Base-by-base conservation (phyloP, 495 filamentous ascomycete species). In the Opeltia flavorubescens region DNA sequence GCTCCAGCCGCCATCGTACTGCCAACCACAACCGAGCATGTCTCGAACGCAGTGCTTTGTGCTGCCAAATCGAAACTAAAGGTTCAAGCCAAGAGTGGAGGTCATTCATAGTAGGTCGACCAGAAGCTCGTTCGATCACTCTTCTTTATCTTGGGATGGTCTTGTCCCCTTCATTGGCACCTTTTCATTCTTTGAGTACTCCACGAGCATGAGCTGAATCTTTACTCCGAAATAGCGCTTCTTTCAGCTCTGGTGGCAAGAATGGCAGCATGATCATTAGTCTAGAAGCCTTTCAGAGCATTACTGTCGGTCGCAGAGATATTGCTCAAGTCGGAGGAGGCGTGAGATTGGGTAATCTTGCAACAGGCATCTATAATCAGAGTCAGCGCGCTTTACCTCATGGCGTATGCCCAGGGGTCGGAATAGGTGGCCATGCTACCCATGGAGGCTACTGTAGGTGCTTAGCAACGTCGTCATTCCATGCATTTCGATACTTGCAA, bases 401-500 rank as follows among this genome's bases (percentile, higher is more conserved):
- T 50, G 82, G 79, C 17, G 75, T 73, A 8, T 81, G 74, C 48
- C 72, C 79, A 4, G 56, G 64, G 13, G 73, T 84, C 24, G 85
- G 85, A 12, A 72, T 81, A 20, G 81, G 78, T 21, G 85, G 85
- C 3, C 85, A 89, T 57, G 69, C 74, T 41, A 78, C 79, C 0
- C 77, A 84, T 42, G 82, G 81, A 8, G 82, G 82, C 7, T 36
- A n/a, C n/a, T 36, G 34, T 36, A 17, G 34, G n/a, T 17, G 8
- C 5, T 17, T 4, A 36, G 33, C 15, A 2, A 15, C 33, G 20
- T 36, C 6, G 13, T 18, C 12, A 5, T 5, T 13, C 20, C n/a
- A 6, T 17, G 1, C 13, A 12, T 6, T 2, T 12, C 5, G 20
- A 11, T 15, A 8, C n/a, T 18, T 17, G 12, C 4, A 74, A 69